Conservation (phyloP, 768 basidiomycete species). For the Cystobasidium tubakii region DNA sequence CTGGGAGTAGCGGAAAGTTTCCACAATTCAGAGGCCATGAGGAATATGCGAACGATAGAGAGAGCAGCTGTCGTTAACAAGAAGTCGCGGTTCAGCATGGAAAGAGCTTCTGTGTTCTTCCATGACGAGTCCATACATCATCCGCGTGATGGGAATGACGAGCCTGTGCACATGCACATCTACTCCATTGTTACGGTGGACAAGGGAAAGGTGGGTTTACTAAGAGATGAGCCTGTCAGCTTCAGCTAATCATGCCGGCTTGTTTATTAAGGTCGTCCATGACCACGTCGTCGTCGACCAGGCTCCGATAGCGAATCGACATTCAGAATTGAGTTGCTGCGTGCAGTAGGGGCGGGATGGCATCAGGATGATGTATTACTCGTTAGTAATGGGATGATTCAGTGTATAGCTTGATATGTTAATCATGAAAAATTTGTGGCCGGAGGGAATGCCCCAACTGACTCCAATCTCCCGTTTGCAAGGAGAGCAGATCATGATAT, state of each 20-base stretch:
- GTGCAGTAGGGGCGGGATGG: neutral
- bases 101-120: neutral
- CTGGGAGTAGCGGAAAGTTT: neutral
- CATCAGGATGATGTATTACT: neutral
- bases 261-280: neutral
- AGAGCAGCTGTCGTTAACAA: neutral
- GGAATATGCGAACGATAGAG: neutral
- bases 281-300: neutral
- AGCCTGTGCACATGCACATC: neutral
- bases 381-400: neutral
- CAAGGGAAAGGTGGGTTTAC: neutral
- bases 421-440: neutral
- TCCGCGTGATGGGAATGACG: neutral
- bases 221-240: neutral
- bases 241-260: neutral
- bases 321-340: neutral
- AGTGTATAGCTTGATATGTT: neutral
- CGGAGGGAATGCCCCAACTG: no score
- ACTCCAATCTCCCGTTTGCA: no score
- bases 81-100: neutral
- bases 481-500: no score
- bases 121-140: neutral
- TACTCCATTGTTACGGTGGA: constrained; percentile 1
- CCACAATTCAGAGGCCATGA: neutral
- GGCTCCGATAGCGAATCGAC: neutral